phyloP scores from a whole-genome alignment of 192 early-diverging fungal genomes.

The Umbelopsis ramanniana region DNA sequence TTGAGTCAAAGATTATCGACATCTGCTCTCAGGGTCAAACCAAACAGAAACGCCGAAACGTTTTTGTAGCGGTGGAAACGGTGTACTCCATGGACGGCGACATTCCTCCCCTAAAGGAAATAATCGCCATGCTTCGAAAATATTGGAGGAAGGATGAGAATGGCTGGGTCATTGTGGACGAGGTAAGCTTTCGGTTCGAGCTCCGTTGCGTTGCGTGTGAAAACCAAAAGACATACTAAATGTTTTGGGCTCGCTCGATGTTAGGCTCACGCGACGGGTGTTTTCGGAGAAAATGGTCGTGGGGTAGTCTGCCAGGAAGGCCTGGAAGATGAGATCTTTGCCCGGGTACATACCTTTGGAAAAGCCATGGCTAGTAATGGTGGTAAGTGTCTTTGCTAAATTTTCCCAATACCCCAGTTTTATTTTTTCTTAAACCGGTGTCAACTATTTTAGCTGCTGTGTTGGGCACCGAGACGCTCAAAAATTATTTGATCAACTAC shows the following conservation, averaged over 20 bases:
- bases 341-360: conserved; percentile 82
- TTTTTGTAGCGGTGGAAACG: conserved; percentile 77
- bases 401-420: not conserved
- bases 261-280: conserved; percentile 81
- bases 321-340: conserved; percentile 70
- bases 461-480: conserved; percentile 61
- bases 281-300: conserved; percentile 67
- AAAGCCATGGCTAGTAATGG: conserved; percentile 82
- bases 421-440: not conserved
- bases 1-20: conserved; percentile 44
- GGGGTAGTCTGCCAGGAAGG: conserved; percentile 69
- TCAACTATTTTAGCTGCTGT: conserved; percentile 61
- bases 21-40: conserved; percentile 35
- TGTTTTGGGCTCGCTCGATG: not conserved
- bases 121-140: conserved; percentile 54
- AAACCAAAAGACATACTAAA: not conserved
- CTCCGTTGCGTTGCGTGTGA: conserved; percentile 8
- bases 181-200: conserved; percentile 49
- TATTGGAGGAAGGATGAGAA: conserved; percentile 49
- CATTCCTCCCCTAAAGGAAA: conserved; percentile 66
- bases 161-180: conserved; percentile 77
- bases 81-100: conserved; percentile 90
- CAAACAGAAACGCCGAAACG: conserved; percentile 33
- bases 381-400: conserved; percentile 45
- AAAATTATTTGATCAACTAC: conserved; percentile 81